These are phyloP conservation scores for Penicillium turbatum DNA, from an alignment of 495 filamentous ascomycete species.

Conservation along the genomic window DNA sequence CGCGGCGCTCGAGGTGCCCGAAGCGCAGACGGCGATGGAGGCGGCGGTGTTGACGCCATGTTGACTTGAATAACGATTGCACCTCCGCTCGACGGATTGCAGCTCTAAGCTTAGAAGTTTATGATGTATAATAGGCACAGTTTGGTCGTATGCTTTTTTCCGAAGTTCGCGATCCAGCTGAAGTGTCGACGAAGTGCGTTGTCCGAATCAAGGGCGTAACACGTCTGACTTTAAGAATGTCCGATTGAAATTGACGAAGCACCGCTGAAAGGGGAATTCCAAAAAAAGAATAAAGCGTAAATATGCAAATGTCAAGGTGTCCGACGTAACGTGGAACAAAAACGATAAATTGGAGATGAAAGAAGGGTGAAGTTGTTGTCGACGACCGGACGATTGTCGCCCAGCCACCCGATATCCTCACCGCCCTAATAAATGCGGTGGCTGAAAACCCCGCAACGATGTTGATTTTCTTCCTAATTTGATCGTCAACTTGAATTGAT, in stretches of 20 bases:
- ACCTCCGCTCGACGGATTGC: not conserved
- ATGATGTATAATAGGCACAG: not conserved
- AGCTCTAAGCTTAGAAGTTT: not conserved
- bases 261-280: not conserved
- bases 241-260: not conserved
- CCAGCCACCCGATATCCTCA: slow-evolving; percentile 19
- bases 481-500: slow-evolving; percentile 4
- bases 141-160: not conserved
- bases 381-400: slow-evolving; percentile 21
- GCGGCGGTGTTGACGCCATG: slow-evolving; percentile 66
- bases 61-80: slow-evolving; percentile 8
- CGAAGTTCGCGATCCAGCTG: not conserved
- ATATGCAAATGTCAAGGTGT: not conserved
- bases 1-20: slow-evolving; percentile 70
- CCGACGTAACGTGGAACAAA: slow-evolving; percentile 3
- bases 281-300: not conserved
- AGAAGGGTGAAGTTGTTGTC: slow-evolving; percentile 19
- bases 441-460: slow-evolving; percentile 19
- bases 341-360: slow-evolving; percentile 12
- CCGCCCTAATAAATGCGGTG: slow-evolving; percentile 16
- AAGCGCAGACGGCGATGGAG: slow-evolving; percentile 44
- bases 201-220: slow-evolving; percentile 17
- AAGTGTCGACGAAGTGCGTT: slow-evolving; percentile 5
- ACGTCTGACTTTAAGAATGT: not conserved
- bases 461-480: slow-evolving; percentile 17